phyloP scores from a whole-genome alignment of 306 rosid species.

The Canavalia gladiata region DNA sequence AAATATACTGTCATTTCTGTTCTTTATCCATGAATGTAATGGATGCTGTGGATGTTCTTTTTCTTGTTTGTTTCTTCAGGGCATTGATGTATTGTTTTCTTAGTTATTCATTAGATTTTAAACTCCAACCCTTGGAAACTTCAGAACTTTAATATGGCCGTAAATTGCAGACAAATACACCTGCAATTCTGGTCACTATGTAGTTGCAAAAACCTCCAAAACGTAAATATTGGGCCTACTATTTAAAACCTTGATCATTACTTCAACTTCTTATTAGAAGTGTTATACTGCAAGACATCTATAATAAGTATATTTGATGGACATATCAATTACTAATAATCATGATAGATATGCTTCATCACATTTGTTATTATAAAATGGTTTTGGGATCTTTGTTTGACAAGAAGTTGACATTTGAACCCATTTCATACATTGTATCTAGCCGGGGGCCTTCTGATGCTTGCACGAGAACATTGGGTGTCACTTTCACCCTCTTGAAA shows the following conservation, averaged over 20 bases:
- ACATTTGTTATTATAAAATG: neutral
- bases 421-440: too few species aligned
- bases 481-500: too few species aligned
- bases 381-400: neutral
- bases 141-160: neutral
- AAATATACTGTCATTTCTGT: constrained; percentile 40
- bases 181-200: neutral
- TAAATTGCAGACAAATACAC: neutral
- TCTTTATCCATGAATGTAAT: constrained; percentile 36
- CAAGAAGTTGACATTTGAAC: too few species aligned
- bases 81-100: neutral
- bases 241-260: neutral
- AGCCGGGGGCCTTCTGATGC: too few species aligned
- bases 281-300: neutral
- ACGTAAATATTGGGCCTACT: neutral
- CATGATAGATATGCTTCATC: neutral
- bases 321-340: neutral
- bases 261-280: neutral
- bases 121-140: too few species aligned
- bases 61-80: neutral
- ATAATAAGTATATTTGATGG: neutral
- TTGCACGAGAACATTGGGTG: too few species aligned
- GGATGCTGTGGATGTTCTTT: constrained; percentile 46
- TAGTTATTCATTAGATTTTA: neutral
- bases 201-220: neutral